Base-by-base conservation (phyloP, 495 filamentous ascomycete species). In the Peziza echinospora region DNA sequence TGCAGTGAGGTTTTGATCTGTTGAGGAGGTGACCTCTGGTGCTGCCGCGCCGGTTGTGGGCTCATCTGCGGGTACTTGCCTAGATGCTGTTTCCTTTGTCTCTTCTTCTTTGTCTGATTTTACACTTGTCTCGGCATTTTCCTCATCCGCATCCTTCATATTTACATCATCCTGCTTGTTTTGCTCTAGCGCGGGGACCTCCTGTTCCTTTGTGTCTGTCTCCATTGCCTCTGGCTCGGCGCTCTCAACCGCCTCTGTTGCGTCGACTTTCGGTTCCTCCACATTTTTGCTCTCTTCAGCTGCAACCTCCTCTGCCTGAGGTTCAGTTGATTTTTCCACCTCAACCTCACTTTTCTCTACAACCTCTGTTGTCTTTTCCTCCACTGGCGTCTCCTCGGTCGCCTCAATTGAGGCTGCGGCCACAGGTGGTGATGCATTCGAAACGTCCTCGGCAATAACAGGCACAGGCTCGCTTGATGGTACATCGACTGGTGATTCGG, bases 321-420 rank as follows among this genome's bases (percentile, higher is more conserved):
- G 3, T 37, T 37, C 30, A 37, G 19, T 37, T 11, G 34, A 21
- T 10, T 51, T 5, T 10, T 37, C 26, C 21, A 21, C 46, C n/a
- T 42, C 25, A 5, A 9, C 16, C 26, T 45, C 42, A 17, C 19
- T 50, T 23, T 28, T 8, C 42, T 48, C 37, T 28, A 52, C 21
- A 9, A 10, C 26, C 39, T 50, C 44, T 37, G 23, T 25, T 22
- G 24, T 24, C 24, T 19, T 25, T 17, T 51, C 48, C n/a, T 19
- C 9, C 22, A 39, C 49, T 19, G 49, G 34, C 13, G 5, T 21
- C 19, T 28, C 37, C 22, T 50, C 49, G 4, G 13, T 17, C 13
- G 24, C 46, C 30, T 37, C 24, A 26, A 34, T 44, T 37, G 28
- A 21, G 11, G 21, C 26, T 34, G 19, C 24, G 17, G 50, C 26